Evolutionary conservation across 1,284 basidiomycete species (phyloP).

Genomic region (Puccinia horiana): DNA sequence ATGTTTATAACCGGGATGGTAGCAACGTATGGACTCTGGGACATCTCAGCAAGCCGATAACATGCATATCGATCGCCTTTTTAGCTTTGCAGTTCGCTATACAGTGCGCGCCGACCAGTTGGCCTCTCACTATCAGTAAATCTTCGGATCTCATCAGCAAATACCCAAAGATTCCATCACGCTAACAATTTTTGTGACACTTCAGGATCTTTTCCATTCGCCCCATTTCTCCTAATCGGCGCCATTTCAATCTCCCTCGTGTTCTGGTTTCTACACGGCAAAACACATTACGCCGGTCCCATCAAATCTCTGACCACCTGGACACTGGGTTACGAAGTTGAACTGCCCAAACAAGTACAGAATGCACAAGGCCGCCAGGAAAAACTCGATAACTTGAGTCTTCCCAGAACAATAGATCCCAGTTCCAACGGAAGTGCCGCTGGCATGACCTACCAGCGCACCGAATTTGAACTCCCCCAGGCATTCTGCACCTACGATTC

Average conservation of each 20-base stretch:
- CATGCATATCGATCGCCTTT: conserved; percentile 6
- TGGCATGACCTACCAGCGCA: background rate
- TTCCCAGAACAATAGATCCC: background rate
- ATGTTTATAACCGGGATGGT: conserved; percentile 27
- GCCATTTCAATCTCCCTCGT: background rate
- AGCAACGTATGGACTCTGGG: conserved; percentile 32
- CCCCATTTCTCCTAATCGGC: background rate
- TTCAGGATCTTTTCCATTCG: conserved; percentile 33
- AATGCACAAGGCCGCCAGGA: background rate
- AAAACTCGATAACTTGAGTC: background rate
- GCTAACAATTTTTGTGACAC: background rate
- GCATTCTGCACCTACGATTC: conserved; percentile 29
- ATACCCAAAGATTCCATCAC: background rate
- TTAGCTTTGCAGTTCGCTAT: background rate
- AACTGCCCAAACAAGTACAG: conserved; percentile 22
- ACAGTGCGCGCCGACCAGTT: background rate
- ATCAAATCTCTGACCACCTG: conserved; percentile 45
- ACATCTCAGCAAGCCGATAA: conserved; percentile 19
- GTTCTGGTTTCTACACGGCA: conserved; percentile 32
- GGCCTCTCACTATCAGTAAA: conserved; percentile 5
- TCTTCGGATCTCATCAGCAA: background rate
- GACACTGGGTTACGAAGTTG: conserved; percentile 44
- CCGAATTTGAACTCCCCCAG: conserved; percentile 20
- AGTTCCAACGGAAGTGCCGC: conserved; percentile 1
- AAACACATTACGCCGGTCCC: conserved; percentile 32